Evolutionary conservation across 257 asterid species (phyloP).

Genomic region (Rauvolfia tetraphylla): DNA sequence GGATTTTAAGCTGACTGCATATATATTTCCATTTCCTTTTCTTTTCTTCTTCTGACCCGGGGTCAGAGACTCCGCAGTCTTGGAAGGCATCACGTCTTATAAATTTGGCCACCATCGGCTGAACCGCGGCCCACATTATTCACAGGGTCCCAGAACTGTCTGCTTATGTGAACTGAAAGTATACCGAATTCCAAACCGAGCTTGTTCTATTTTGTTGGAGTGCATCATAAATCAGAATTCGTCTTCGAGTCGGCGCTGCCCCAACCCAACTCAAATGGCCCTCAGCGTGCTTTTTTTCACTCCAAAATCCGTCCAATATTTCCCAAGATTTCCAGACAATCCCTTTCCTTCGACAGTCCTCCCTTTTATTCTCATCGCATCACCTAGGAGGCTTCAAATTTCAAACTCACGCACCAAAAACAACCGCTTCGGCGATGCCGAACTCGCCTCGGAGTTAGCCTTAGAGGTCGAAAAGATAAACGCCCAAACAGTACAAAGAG

Average conservation of each 20-base stretch:
- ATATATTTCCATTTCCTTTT: too few species aligned
- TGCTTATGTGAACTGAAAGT: not conserved
- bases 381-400: conserved; percentile 23
- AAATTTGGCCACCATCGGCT: not conserved
- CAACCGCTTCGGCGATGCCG: conserved; percentile 33
- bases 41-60: too few species aligned
- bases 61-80: not conserved
- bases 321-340: conserved; percentile 22
- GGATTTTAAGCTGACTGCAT: too few species aligned
- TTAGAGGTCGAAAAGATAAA: conserved; percentile 40
- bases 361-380: not conserved
- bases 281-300: conserved; percentile 26
- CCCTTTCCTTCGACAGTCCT: conserved; percentile 15
- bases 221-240: not conserved
- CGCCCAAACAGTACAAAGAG: conserved; percentile 30
- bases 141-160: not conserved
- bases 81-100: not conserved
- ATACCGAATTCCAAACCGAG: not conserved
- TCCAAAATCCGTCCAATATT: conserved; percentile 30
- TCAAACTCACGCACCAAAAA: conserved; percentile 43
- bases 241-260: too few species aligned
- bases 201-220: not conserved
- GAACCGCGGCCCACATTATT: not conserved
- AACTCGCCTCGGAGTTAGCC: conserved; percentile 46
- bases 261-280: conserved; percentile 37